Evolutionary conservation across 1,139 yeast genomes (phyloP).

Genomic region (Debaryomyces udenii): DNA sequence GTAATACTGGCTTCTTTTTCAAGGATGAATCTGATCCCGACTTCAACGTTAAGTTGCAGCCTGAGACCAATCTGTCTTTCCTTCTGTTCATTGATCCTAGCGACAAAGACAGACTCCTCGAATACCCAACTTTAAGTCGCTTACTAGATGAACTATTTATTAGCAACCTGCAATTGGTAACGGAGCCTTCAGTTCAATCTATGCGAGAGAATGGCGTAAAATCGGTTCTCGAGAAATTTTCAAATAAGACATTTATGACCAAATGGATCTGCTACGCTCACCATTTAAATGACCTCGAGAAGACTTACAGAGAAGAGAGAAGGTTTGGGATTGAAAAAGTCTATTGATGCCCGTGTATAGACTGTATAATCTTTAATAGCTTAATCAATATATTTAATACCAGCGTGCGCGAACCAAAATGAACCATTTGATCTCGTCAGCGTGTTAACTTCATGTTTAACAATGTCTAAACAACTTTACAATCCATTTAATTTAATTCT

Average conservation of each 20-base stretch:
- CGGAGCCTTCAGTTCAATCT: slow-evolving; percentile 36
- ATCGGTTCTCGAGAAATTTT: slow-evolving; percentile 62
- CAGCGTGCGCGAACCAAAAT: slow-evolving; percentile 9
- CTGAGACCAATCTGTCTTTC: slow-evolving; percentile 15
- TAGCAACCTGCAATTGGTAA: slow-evolving; percentile 38
- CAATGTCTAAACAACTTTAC: slow-evolving; percentile 8
- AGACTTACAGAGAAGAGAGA: slow-evolving; percentile 34
- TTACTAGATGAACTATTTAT: slow-evolving; percentile 44
- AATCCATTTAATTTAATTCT: slow-evolving; percentile 8
- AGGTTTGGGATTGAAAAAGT: slow-evolving; percentile 44
- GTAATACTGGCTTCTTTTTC: slow-evolving; percentile 75
- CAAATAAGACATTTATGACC: slow-evolving; percentile 62
- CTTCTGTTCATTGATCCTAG: slow-evolving; percentile 19
- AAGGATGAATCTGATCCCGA: slow-evolving; percentile 58
- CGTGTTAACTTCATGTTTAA: slow-evolving; percentile 24
- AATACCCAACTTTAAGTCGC: slow-evolving; percentile 44
- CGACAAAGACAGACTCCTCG: slow-evolving; percentile 19
- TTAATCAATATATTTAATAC: neutral
- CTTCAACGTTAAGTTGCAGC: slow-evolving; percentile 45
- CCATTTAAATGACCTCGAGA: slow-evolving; percentile 43
- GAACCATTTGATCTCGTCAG: slow-evolving; percentile 19
- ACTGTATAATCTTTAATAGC: neutral
- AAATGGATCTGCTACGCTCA: slow-evolving; percentile 59
- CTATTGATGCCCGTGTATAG: slow-evolving; percentile 24
- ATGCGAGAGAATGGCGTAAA: slow-evolving; percentile 57